Percentiles rank a stretch among this genome's conserved stretches.
phyloP scores from a whole-genome alignment of 768 basidiomycete genomes.

The Pisolithus microcarpus region DNA sequence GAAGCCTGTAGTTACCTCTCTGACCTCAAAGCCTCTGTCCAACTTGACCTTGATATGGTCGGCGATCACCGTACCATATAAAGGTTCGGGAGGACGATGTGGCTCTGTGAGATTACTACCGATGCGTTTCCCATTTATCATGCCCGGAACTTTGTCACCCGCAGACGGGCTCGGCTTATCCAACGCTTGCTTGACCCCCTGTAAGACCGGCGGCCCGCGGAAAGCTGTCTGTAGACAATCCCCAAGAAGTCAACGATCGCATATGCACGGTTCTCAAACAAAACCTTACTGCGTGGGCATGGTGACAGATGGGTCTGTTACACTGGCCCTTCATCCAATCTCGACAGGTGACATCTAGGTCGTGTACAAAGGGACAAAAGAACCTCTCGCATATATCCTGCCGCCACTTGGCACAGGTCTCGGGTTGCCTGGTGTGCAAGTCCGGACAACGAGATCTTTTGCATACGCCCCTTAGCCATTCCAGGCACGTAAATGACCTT shows the following conservation, averaged over 20 bases:
- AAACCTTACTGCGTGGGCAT: no score
- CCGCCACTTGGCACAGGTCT: no score
- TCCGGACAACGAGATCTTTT: neutral
- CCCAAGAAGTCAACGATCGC: no score
- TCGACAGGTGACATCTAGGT: no score
- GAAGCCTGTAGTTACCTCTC: constrained; percentile 54
- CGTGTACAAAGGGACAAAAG: no score
- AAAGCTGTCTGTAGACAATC: neutral
- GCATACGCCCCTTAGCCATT: neutral
- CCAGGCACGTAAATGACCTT: neutral
- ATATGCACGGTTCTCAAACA: no score
- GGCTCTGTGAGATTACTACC: neutral
- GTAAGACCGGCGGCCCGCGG: neutral
- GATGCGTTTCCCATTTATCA: neutral
- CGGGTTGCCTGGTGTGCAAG: neutral
- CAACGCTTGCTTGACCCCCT: neutral
- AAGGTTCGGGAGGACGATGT: constrained; percentile 10
- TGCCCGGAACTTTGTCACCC: neutral
- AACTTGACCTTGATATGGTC: constrained; percentile 52
- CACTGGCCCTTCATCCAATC: no score
- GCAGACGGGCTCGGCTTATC: neutral
- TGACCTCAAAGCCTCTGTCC: constrained; percentile 53
- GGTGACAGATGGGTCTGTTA: no score
- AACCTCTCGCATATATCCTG: neutral
- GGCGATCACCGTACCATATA: constrained; percentile 33